phyloP scores from a whole-genome alignment of 129 eudicot species.

The Pseudognaphalium luteoalbum region DNA sequence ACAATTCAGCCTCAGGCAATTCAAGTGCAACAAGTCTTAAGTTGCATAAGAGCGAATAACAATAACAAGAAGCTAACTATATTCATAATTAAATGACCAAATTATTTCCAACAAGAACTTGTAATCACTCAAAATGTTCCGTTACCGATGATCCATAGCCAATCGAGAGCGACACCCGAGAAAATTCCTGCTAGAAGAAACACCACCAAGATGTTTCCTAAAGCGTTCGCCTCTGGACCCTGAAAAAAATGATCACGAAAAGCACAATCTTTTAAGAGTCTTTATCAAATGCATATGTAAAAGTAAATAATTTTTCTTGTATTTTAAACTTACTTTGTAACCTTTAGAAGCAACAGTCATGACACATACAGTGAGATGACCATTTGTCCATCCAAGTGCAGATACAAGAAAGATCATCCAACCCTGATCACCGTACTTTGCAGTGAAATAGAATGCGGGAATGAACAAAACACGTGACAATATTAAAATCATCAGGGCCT shows the following conservation, averaged over 20 bases:
- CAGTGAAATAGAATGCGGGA: slow-evolving; percentile 78
- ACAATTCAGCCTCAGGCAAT: not conserved
- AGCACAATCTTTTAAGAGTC: not conserved
- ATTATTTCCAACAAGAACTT: not conserved
- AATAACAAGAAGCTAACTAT: not conserved
- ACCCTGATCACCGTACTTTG: slow-evolving; percentile 69
- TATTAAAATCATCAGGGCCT: slow-evolving; percentile 42
- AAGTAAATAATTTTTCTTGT: not conserved
- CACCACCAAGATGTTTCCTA: slow-evolving; percentile 62
- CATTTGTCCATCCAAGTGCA: slow-evolving; percentile 61
- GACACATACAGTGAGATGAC: slow-evolving; percentile 74
- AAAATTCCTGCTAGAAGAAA: slow-evolving; percentile 68
- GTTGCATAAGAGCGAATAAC: not conserved
- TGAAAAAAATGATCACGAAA: slow-evolving; percentile 17
- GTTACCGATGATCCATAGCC: slow-evolving; percentile 73
- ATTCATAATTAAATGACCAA: not conserved
- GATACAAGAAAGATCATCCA: slow-evolving; percentile 72
- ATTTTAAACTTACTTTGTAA: slow-evolving; percentile 48
- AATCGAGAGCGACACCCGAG: slow-evolving; percentile 67
- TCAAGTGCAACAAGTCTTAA: not conserved
- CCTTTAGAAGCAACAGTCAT: slow-evolving; percentile 66
- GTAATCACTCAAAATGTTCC: slow-evolving; percentile 27
- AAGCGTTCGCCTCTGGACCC: slow-evolving; percentile 86
- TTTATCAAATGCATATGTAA: not conserved
- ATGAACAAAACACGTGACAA: slow-evolving; percentile 56